Evolutionary conservation across 768 basidiomycete species (phyloP).

Genomic region (Auriscalpium vulgare): DNA sequence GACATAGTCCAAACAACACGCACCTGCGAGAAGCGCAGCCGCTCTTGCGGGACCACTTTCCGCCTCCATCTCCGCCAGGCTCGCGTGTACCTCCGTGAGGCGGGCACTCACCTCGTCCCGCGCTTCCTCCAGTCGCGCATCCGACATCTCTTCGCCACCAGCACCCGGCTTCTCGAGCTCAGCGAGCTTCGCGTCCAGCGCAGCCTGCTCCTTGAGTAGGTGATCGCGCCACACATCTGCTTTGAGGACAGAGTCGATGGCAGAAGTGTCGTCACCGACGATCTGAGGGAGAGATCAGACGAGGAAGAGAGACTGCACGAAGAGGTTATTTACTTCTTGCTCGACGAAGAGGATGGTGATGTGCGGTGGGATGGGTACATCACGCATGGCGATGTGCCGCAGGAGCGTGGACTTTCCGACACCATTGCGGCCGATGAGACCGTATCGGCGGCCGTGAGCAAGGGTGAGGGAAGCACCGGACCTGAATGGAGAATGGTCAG

Average conservation of each 20-base stretch:
- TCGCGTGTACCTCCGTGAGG: constrained; percentile 82
- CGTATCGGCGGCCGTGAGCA: constrained; percentile 84
- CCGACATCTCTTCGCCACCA: constrained; percentile 47
- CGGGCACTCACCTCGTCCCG: constrained; percentile 78
- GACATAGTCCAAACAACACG: constrained; percentile 2
- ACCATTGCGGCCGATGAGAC: constrained; percentile 70
- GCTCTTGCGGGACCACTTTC: constrained; percentile 95
- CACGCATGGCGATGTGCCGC: constrained; percentile 89
- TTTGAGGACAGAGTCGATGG: constrained; percentile 92
- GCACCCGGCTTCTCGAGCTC: constrained; percentile 59
- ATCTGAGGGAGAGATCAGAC: constrained; percentile 40
- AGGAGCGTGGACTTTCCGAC: constrained; percentile 96
- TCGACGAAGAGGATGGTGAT: constrained; percentile 98
- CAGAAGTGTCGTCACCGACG: constrained; percentile 86
- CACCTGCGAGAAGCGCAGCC: constrained; percentile 80
- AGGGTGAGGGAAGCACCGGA: constrained; percentile 82
- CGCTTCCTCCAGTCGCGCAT: constrained; percentile 62
- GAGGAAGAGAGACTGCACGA: not conserved
- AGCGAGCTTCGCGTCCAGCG: constrained; percentile 64
- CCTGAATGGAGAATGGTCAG: constrained; percentile 29
- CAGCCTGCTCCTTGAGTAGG: constrained; percentile 74
- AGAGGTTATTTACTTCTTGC: constrained; percentile 63
- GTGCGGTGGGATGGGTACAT: constrained; percentile 87
- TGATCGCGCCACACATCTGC: constrained; percentile 99
- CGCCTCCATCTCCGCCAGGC: constrained; percentile 96